phyloP scores from a whole-genome alignment of 2,329 filamentous ascomycete genomes.

The Penicillium sp. region DNA sequence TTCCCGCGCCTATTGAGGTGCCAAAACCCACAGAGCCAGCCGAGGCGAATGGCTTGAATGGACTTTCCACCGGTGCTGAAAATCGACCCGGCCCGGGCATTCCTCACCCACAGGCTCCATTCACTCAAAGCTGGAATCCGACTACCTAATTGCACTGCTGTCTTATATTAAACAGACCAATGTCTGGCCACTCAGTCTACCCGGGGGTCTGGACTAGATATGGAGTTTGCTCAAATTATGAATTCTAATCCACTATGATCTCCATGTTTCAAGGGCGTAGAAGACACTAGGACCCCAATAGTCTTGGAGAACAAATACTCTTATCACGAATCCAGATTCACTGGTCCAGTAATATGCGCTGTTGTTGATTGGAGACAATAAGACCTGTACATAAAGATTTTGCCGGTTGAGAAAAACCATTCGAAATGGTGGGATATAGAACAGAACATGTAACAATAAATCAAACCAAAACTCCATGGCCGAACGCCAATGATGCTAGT shows the following conservation, averaged over 20 bases:
- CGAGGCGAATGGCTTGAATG: conserved; percentile 8
- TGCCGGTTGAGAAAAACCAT: background rate
- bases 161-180: background rate
- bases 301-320: background rate
- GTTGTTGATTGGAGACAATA: background rate
- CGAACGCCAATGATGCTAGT: conserved; percentile 23
- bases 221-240: conserved; percentile 5
- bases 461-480: conserved; percentile 3
- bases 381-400: background rate
- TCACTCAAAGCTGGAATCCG: background rate
- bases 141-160: background rate
- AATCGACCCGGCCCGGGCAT: background rate
- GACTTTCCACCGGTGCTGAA: background rate
- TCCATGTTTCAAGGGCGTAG: background rate
- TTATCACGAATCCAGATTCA: background rate
- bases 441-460: conserved; percentile 2
- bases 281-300: background rate
- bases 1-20: background rate
- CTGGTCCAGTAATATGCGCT: background rate
- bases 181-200: background rate
- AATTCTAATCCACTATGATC: background rate
- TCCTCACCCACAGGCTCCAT: conserved; percentile 1
- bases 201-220: background rate
- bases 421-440: conserved; percentile 18
- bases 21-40: background rate